These are phyloP conservation scores for Leccinum colubrinum DNA, from an alignment of 1,284 basidiomycete species.

Conservation along the genomic window DNA sequence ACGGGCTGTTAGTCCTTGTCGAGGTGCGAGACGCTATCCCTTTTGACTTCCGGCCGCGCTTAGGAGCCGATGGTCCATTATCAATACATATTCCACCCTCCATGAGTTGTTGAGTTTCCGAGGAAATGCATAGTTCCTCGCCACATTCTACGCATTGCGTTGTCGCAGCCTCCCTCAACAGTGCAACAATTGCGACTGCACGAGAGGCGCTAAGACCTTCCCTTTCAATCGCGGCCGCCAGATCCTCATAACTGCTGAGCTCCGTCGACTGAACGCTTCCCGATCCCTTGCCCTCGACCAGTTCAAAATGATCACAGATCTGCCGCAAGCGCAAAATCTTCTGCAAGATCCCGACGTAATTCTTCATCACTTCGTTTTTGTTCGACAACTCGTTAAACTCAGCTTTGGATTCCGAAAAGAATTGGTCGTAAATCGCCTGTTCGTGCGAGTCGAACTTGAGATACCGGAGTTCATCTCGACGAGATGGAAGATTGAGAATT, in stretches of 20 bases:
- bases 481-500: constrained; percentile 87
- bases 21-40: constrained; percentile 55
- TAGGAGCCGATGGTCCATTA: constrained; percentile 50
- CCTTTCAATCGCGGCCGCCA: constrained; percentile 68
- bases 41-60: constrained; percentile 65
- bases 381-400: constrained; percentile 87
- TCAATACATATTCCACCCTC: constrained; percentile 48
- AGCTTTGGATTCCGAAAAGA: constrained; percentile 86
- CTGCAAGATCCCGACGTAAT: constrained; percentile 96
- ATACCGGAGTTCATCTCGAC: constrained; percentile 81
- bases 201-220: constrained; percentile 81
- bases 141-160: constrained; percentile 89
- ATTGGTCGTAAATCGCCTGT: constrained; percentile 83
- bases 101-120: constrained; percentile 40
- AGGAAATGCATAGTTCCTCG: constrained; percentile 63
- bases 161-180: constrained; percentile 83
- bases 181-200: constrained; percentile 77
- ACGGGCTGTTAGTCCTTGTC: constrained; percentile 69
- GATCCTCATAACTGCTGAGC: constrained; percentile 66
- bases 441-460: constrained; percentile 87
- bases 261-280: constrained; percentile 39
- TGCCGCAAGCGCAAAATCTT: constrained; percentile 94
- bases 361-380: constrained; percentile 93
- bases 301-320: constrained; percentile 95
- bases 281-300: constrained; percentile 78